Evolutionary conservation across 2,329 filamentous ascomycete species (phyloP), one percentile per base, ranked within the genome.

Genomic region (Neonectria faginata): DNA sequence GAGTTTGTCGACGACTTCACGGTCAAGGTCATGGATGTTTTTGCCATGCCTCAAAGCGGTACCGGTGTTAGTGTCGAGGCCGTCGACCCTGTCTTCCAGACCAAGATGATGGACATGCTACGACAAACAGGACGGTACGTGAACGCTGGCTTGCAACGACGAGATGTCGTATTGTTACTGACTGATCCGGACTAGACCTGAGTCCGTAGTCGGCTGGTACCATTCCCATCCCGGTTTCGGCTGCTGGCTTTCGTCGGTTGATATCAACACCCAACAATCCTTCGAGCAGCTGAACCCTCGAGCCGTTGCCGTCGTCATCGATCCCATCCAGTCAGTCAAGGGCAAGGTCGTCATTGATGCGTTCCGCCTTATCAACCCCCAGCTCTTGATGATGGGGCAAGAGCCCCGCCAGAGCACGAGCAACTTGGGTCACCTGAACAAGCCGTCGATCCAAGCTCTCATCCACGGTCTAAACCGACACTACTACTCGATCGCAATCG

Each of bases 31-130:
- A 95, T 98, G 71, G 96, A 99, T 81, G 96, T 99, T 29, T 99
- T 99, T 81, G 96, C 96, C 65, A 99, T 99, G 96, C 96, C 96
- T 20, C 96, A 99, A 79, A 97, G 94, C 74, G 96, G 96, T 82
- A 99, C 96, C 1, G 96, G 96, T 73, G 96, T 99, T 73, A 97
- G 93, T 81, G 96, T 99, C 75, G 96, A 99, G 82, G 97, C 96
- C 56, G 96, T 99, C 68, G 96, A 99, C 79, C 94, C 94, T 10
- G 96, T 99, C 36, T 99, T 99, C 81, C 96, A 99, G 84, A 97
- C 94, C 76, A 99, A 97, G 87, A 99, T 99, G 96, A 99, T 99
- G 96, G 96, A 99, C 79, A 98, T 99, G 96, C 85, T 99, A 79
- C 88, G 92, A 76, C 96, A 99, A 85, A 99, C 96, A 63, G 96